These are phyloP conservation scores for Fusarium sp. DNA, from an alignment of 2,329 filamentous ascomycete genomes.

Conservation along the genomic window DNA sequence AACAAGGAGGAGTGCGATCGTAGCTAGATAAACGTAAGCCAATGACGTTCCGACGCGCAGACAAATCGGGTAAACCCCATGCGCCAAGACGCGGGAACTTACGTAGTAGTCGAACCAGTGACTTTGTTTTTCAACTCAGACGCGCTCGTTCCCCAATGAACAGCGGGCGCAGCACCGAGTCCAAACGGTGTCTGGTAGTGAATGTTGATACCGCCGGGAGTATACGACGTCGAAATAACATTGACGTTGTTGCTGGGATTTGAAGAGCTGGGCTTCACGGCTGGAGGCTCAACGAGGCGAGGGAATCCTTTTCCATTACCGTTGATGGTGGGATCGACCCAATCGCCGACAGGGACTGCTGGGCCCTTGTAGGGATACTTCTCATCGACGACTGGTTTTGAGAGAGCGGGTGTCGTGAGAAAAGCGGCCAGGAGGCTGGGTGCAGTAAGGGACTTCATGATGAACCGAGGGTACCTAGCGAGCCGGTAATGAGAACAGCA, in stretches of 20 bases:
- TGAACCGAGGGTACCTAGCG: not conserved
- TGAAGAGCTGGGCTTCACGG: not conserved
- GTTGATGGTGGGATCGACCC: not conserved
- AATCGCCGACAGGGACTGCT: not conserved
- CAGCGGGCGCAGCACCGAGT: not conserved
- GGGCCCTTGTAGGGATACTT: slow-evolving; percentile 5
- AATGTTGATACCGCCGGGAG: not conserved
- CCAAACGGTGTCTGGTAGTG: slow-evolving; percentile 5
- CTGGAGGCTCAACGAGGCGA: not conserved
- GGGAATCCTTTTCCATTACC: not conserved
- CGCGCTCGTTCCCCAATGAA: not conserved
- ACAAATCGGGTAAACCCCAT: not conserved
- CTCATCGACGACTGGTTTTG: not conserved
- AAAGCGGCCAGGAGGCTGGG: not conserved
- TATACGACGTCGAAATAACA: not conserved
- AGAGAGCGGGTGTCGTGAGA: not conserved
- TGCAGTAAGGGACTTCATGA: not conserved
- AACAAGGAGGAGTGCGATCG: slow-evolving; percentile 1
- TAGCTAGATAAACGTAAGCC: not conserved
- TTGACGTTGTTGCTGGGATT: not conserved
- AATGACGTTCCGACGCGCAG: not conserved
- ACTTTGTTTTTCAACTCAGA: not conserved
- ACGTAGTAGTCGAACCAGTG: not conserved
- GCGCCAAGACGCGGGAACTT: not conserved
- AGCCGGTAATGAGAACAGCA: not conserved